Conservation (phyloP, 2,329 filamentous ascomycete species). For the Aspergillus neotritici region DNA sequence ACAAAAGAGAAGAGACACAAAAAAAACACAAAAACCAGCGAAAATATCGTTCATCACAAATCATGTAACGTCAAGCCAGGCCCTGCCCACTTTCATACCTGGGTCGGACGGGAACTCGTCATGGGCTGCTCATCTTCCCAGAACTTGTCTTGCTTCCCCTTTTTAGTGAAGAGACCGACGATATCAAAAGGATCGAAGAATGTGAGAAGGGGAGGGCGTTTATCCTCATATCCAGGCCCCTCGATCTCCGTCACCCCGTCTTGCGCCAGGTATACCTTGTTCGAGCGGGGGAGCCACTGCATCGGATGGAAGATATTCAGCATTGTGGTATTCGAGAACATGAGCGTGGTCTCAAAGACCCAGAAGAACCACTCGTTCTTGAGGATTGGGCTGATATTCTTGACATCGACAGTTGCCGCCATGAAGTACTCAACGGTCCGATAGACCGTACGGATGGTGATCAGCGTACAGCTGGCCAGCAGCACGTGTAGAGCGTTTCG, state of each 20-base stretch:
- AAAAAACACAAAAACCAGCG: neutral
- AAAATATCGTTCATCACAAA: neutral
- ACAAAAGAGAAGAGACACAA: neutral
- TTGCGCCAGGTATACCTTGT: constrained; percentile 46
- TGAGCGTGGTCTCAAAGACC: constrained; percentile 50
- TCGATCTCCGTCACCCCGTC: constrained; percentile 50
- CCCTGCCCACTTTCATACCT: neutral
- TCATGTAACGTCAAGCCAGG: neutral
- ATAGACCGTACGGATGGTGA: constrained; percentile 40
- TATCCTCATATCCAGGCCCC: constrained; percentile 47
- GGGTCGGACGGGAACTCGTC: neutral
- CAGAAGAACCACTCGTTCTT: constrained; percentile 50
- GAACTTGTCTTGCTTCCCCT: constrained; percentile 34
- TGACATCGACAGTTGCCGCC: constrained; percentile 27
- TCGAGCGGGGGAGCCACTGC: constrained; percentile 44
- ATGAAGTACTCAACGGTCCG: constrained; percentile 48
- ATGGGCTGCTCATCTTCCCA: constrained; percentile 28
- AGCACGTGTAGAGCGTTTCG: constrained; percentile 39
- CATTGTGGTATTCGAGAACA: constrained; percentile 48
- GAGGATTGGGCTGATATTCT: constrained; percentile 29
- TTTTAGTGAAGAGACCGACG: constrained; percentile 29
- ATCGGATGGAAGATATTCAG: constrained; percentile 51
- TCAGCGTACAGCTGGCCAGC: constrained; percentile 44
- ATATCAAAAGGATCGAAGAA: constrained; percentile 42
- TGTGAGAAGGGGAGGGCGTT: constrained; percentile 41